Evolutionary conservation across 495 filamentous ascomycete species (phyloP), one percentile per base, ranked within the genome.

Genomic region (Tuber microsphaerosporum): DNA sequence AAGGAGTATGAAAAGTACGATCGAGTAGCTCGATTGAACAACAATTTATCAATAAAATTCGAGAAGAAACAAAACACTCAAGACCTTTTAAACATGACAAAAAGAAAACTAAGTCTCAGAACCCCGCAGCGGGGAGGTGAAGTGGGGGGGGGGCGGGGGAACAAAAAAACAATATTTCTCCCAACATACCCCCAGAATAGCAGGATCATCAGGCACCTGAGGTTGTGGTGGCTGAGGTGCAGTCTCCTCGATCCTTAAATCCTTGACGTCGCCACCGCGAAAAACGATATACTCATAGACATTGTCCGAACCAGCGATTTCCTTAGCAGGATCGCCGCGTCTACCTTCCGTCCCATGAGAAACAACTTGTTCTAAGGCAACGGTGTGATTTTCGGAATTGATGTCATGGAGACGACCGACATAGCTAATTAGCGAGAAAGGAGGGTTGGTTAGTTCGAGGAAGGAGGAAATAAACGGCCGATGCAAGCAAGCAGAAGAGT

Each of bases 251-350:
- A 99, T 92, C 74, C 92, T 91, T 80, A 99, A 88, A 83, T 99
- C 94, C 86, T 98, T 98, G 82, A 99, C 95, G 87, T 99, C 95
- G 84, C 93, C 97, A 73, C 96, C 95, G 70, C 94, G 92, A 84
- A 99, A 99, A 76, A 99, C 94, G 81, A 99, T 97, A 87, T 99
- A 98, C 83, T 98, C 96, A 86, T 97, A 99, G 80, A 97, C 86
- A 79, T 90, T 91, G 73, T 92, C 89, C 0, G 93, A 94, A 10
- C 92, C 88, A 37, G 91, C 85, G 61, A 97, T 90, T 84, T 97
- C 93, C 51, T 95, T 91, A 10, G 89, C 88, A 10, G 91, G 92
- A 74, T 90, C 90, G 80, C 86, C 88, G 82, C 89, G 90, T 72
- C 95, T 92, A 61, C 93, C 93, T 86, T 99, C 95, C 20, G 94